Conservation (phyloP, 495 filamentous ascomycete species). For the Xylaria flabelliformis region DNA sequence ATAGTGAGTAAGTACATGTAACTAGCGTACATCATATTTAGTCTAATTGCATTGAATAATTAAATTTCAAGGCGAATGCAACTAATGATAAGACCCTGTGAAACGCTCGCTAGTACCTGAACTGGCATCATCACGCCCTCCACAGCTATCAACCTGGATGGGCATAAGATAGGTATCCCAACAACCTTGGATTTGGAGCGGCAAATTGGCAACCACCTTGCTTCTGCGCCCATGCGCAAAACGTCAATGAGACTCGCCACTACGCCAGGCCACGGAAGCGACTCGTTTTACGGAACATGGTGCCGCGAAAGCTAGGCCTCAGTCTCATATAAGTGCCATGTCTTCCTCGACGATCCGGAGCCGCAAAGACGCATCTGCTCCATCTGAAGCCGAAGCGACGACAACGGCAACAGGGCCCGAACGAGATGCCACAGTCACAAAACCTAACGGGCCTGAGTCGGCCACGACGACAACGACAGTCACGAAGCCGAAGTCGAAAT, state of each 20-base stretch:
- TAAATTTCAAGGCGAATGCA: not conserved
- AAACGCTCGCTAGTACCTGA: not conserved
- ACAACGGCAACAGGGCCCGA: not conserved
- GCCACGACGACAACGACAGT: not conserved
- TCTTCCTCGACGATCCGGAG: slow-evolving; percentile 11
- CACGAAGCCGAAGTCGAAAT: slow-evolving; percentile 16
- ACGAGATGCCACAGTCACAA: not conserved
- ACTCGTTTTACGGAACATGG: slow-evolving; percentile 16
- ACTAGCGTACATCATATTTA: not conserved
- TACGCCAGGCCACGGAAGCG: slow-evolving; percentile 3
- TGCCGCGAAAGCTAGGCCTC: slow-evolving; percentile 15
- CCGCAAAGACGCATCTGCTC: slow-evolving; percentile 22
- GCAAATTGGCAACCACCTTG: not conserved
- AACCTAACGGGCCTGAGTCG: too few relatives aligned
- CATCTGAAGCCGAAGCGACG: not conserved
- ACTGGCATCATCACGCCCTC: slow-evolving; percentile 12
- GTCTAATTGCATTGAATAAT: not conserved
- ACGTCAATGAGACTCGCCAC: not conserved
- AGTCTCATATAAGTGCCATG: slow-evolving; percentile 23
- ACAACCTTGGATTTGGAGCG: not conserved
- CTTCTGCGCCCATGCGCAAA: not conserved
- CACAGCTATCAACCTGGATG: not conserved
- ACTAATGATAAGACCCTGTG: not conserved
- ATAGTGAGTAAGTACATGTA: too few relatives aligned
- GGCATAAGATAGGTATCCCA: not conserved